Evolutionary conservation across 2,329 filamentous ascomycete genomes (phyloP), one percentile per base, ranked within the genome.

Genomic region (Pestalotiopsis sp.): DNA sequence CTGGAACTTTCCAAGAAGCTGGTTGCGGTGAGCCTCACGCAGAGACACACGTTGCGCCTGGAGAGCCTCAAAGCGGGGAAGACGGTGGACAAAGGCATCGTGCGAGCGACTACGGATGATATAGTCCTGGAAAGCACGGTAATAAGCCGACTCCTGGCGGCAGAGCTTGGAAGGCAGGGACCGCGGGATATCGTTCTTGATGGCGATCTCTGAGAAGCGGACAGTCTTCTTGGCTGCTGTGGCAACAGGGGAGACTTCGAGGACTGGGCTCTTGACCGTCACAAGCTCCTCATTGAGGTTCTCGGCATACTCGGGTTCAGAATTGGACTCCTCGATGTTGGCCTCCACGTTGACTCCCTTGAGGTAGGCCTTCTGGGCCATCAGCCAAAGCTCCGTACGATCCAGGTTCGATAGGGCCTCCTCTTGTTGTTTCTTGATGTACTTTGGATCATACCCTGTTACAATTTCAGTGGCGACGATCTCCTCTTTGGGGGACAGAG

Each of bases 41-140:
- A 94, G 88, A 59, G 91, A 93, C 68, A 95, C 86, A 52, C 96
- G 92, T 76, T 92, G 90, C 36, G 94, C 89, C 78, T 98, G 95
- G 62, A 98, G 86, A 27, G 94, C 93, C 78, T 98, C 95, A 69
- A 95, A 97, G 63, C 96, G 92, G 27, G 93, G 88, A 68, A 93
- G 90, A 57, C 93, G 92, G 79, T 97, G 93, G 67, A 97, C 88
- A 77, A 97, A 97, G 11, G 91, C 90, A 79, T 98, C 96, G 20
- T 86, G 83, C 66, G 86, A 84, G 68, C 89, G 89, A 14, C 89
- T 89, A 40, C 89, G 88, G 69, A 92, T 87, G 60, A 91, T 83
- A 73, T 93, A 87, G 76, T 92, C 90, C 73, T 94, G 90, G 79
- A 97, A 98, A 11, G 94, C 94, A 70, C 93, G 91, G 82, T 94